Evolutionary conservation across 805 yeast species (phyloP), one percentile per base, ranked within the genome.

Genomic region (Zygoascus biomembranicola): DNA sequence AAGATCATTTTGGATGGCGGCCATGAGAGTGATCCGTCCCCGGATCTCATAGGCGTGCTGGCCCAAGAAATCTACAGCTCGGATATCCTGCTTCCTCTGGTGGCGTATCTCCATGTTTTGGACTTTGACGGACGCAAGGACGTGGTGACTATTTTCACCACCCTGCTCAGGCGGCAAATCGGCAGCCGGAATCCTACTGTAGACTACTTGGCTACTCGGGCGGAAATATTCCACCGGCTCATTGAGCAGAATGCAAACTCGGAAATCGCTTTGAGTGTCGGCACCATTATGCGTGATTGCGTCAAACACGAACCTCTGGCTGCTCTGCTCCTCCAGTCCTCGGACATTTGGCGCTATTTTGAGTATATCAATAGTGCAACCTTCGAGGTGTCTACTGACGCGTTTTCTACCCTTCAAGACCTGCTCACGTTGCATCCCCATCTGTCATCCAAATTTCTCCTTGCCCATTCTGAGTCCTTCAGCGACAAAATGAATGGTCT

Each of bases 121-220:
- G 97, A 89, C 58, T 90, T 94, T 69, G 98, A 94, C 65, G 81
- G 95, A 46, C 76, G 97, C 53, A 90, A 92, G 63, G 94, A 87
- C 61, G 92, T 89, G 14, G 77, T 81, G 4, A 72, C 79, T 5
- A 66, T 94, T 51, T 89, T 90, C 66, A 79, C 83, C 57, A 82
- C 88, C 4, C 75, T 95, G 43, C 76, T 94, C 57, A 81, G 90
- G 61, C 81, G 96, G 51, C 85, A 84, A 58, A 80, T 82, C 41
- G 92, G 89, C 44, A 79, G 75, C 60, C 78, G 89, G 59, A 79
- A 84, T 8, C 96, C 96, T 16, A 88, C 97, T 0, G 90, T 89
- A 18, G 97, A 92, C 63, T 87, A 90, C 67, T 68, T 94, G 42
- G 68, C 85, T 16, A 68, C 78, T 26, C 78, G 81, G 55, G 90